These are phyloP conservation scores for Raffaelea albimanens DNA, from an alignment of 2,329 filamentous ascomycete species.

Conservation along the genomic window DNA sequence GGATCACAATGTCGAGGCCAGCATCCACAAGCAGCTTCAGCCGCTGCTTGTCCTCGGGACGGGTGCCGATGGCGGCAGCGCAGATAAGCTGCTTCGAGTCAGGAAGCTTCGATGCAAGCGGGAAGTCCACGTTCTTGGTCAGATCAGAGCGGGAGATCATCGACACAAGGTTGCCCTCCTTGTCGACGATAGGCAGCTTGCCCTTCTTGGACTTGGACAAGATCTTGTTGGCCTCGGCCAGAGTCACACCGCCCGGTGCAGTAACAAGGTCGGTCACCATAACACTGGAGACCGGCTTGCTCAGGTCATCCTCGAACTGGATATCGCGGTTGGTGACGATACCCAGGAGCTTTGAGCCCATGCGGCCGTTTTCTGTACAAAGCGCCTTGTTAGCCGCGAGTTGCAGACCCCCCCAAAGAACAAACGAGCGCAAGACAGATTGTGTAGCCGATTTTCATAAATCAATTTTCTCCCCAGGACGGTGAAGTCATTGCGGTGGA, in stretches of 20 bases:
- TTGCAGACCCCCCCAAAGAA: background rate
- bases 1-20: slow-evolving; percentile 86
- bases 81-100: slow-evolving; percentile 96
- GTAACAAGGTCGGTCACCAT: slow-evolving; percentile 98
- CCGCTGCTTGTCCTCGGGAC: slow-evolving; percentile 82
- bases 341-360: slow-evolving; percentile 91
- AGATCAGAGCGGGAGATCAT: slow-evolving; percentile 90
- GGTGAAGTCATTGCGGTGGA: slow-evolving; percentile 85
- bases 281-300: slow-evolving; percentile 70
- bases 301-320: slow-evolving; percentile 77
- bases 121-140: slow-evolving; percentile 98
- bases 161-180: slow-evolving; percentile 75
- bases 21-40: slow-evolving; percentile 85
- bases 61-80: slow-evolving; percentile 89
- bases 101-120: slow-evolving; percentile 88
- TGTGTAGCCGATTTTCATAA: slow-evolving; percentile 16
- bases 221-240: slow-evolving; percentile 85
- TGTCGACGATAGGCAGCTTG: slow-evolving; percentile 88
- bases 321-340: slow-evolving; percentile 98
- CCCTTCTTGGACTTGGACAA: slow-evolving; percentile 96
- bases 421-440: slow-evolving; percentile 5
- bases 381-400: slow-evolving; percentile 25
- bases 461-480: slow-evolving; percentile 69
- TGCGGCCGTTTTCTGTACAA: slow-evolving; percentile 69
- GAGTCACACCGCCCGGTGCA: slow-evolving; percentile 69